Base-by-base conservation (phyloP, 768 basidiomycete genomes). In the Daedaleopsis nitida region DNA sequence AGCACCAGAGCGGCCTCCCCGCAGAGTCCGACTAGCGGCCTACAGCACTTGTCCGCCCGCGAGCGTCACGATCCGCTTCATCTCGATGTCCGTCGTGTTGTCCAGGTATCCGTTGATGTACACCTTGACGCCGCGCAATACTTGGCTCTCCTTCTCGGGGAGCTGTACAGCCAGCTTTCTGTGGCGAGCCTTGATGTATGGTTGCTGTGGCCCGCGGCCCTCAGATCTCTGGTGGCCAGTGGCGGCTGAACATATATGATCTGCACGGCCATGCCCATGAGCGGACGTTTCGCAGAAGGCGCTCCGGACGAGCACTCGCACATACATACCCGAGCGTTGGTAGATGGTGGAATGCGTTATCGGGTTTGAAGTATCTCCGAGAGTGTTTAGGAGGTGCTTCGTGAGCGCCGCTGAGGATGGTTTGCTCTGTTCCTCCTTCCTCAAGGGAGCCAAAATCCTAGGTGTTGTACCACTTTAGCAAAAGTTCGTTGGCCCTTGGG, bases 41-140 rank as follows among this genome's bases (percentile, higher is more conserved):
- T 58, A 93, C 92, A 86, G 60, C 8, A 84, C 75, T 39, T 75
- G 76, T 2, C 91, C 92, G 1, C 92, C 93, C 49, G 85, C 87
- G 45, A 81, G 75, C n/a, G 77, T 70, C 10, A 94, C 78, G 14
- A 87, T 75, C 65, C 83, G 77, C 74, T 86, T 92, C 78, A 94
- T 85, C 73, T 94, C 91, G 52, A 88, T 82, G 69, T 92, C 91
- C 1, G 91, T 94, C 21, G 89, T 91, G 47, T 81, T 80, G 34
- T 78, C 78, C 59, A 91, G 76, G 68, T 85, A 91, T 0, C 89
- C 92, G 65, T 86, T 80, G 68, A 91, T 86, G 64, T 90, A 90
- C n/a, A 86, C 77, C 53, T 80, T 79, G 50, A 84, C 80, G 65
- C 82, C 67, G 76, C 60, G 68, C 69, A 69, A 52, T 17, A 69